These are phyloP conservation scores for Collybia nuda DNA, from an alignment of 768 basidiomycete species.

Conservation along the genomic window DNA sequence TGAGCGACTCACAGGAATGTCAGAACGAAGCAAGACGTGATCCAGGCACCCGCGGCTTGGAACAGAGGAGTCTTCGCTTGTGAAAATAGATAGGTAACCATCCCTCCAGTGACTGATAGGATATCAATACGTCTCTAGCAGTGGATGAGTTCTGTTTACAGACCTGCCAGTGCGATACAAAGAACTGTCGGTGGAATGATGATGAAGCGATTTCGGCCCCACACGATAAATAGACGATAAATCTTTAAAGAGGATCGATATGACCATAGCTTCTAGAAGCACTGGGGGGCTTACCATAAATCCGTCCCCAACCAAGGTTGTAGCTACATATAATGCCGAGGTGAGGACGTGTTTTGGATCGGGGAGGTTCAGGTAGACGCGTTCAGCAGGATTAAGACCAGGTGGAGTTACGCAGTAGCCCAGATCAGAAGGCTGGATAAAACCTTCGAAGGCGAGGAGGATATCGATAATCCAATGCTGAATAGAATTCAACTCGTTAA, in stretches of 20 bases:
- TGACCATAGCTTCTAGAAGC: background rate
- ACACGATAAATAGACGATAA: constrained; percentile 12
- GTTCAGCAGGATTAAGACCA: constrained; percentile 7
- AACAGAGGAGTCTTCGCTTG: constrained; percentile 18
- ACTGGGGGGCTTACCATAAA: constrained; percentile 9
- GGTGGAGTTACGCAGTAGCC: constrained; percentile 2
- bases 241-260: constrained; percentile 1
- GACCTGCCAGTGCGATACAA: constrained; percentile 8
- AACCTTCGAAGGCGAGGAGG: constrained; percentile 8
- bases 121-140: background rate
- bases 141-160: background rate
- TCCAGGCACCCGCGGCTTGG: constrained; percentile 19
- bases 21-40: constrained; percentile 16
- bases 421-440: constrained; percentile 4
- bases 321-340: constrained; percentile 8
- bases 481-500: background rate
- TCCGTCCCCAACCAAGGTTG: constrained; percentile 9
- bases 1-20: constrained; percentile 16
- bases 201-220: constrained; percentile 4
- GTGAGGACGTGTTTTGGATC: constrained; percentile 7
- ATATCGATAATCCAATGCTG: constrained; percentile 14
- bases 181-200: constrained; percentile 9
- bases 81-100: constrained; percentile 18
- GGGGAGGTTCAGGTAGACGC: constrained; percentile 9
- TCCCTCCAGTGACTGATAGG: constrained; percentile 9